A percentile compares a stretch with the other conserved stretches of the same genome.
phyloP scores from a whole-genome alignment of 441 rosid species.

The Pelargonium fulgidum region DNA sequence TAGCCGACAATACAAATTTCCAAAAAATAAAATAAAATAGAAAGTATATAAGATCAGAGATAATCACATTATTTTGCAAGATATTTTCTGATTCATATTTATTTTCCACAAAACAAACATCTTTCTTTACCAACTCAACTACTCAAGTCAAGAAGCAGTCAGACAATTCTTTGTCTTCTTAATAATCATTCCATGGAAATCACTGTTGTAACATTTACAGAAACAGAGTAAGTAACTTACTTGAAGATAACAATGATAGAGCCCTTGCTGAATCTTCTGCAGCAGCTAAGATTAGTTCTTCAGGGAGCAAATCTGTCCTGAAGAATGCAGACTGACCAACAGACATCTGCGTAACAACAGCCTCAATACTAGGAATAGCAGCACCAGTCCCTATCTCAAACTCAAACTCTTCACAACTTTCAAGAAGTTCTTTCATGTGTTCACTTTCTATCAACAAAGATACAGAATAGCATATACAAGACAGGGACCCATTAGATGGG shows the following conservation, averaged over 20 bases:
- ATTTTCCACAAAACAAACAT: background rate
- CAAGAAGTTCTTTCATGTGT: constrained; percentile 57
- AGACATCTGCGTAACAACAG: constrained; percentile 66
- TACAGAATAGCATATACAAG: constrained; percentile 55
- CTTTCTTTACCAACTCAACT: background rate
- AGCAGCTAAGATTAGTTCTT: constrained; percentile 61
- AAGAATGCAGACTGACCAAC: constrained; percentile 73
- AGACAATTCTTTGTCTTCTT: background rate
- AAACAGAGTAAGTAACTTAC: constrained; percentile 38
- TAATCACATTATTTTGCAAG: background rate
- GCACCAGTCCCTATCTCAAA: constrained; percentile 89
- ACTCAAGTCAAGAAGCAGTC: constrained; percentile 6
- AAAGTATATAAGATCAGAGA: too few relatives aligned
- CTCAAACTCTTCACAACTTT: constrained; percentile 70
- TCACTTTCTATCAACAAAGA: constrained; percentile 40
- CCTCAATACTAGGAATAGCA: constrained; percentile 50
- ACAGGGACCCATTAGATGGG: constrained; percentile 54
- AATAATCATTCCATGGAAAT: background rate
- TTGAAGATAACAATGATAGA: constrained; percentile 40
- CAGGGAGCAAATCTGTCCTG: constrained; percentile 31
- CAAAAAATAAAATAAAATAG: too few relatives aligned
- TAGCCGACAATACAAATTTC: too few relatives aligned
- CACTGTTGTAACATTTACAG: constrained; percentile 3
- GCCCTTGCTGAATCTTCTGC: constrained; percentile 44
- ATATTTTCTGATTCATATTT: background rate